Evolutionary conservation across 2,329 filamentous ascomycete species (phyloP).

Genomic region (Phaeosphaeria sp.): DNA sequence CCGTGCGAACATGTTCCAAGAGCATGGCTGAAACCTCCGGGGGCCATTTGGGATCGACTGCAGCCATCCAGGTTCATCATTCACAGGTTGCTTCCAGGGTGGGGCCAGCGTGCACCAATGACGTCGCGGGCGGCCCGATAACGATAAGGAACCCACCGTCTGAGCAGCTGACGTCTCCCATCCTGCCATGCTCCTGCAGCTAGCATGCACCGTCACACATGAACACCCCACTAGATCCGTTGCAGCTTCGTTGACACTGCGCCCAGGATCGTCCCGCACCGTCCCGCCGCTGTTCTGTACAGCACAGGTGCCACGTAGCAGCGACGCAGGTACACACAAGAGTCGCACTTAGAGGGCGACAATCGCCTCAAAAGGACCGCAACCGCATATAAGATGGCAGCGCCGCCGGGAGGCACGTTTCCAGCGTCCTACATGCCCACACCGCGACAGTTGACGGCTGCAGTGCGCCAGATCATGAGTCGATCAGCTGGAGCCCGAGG

Average conservation of each 20-base stretch:
- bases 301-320: constrained; percentile 48
- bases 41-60: neutral
- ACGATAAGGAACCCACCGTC: constrained; percentile 24
- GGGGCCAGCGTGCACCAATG: constrained; percentile 23
- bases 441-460: constrained; percentile 26
- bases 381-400: constrained; percentile 32
- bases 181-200: constrained; percentile 30
- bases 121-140: constrained; percentile 28
- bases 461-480: constrained; percentile 39
- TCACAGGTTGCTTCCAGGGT: constrained; percentile 18
- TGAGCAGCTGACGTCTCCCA: constrained; percentile 14
- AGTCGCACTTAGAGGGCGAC: constrained; percentile 34
- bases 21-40: constrained; percentile 17
- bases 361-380: constrained; percentile 24
- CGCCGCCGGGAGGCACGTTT: constrained; percentile 17
- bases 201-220: constrained; percentile 33
- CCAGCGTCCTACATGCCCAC: constrained; percentile 24
- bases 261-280: constrained; percentile 47
- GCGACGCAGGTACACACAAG: constrained; percentile 40
- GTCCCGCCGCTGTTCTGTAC: constrained; percentile 42
- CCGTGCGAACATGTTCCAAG: constrained; percentile 17
- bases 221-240: constrained; percentile 24
- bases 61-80: constrained; percentile 6
- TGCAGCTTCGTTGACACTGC: constrained; percentile 31
- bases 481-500: constrained; percentile 43